Evolutionary conservation across 345 rosid genomes (phyloP), one percentile per base, ranked within the genome.

Genomic region (Erucastrum elatum): DNA sequence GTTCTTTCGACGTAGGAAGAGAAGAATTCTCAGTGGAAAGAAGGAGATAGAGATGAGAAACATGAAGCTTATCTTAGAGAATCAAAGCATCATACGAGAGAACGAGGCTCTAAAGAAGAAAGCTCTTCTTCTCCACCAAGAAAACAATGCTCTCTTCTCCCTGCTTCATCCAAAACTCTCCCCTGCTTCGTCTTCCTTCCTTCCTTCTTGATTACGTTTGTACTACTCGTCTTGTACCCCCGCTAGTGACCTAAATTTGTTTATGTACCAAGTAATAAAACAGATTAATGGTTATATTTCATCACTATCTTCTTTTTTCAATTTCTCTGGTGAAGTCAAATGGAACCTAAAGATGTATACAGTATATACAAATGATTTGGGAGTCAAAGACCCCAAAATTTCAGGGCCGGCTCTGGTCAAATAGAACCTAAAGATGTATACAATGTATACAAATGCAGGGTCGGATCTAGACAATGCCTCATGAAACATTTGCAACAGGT

Each of bases 61-160:
- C 86, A 30, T 82, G 85, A 86, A 70, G 72, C 87, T 94, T 31
- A 84, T 84, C 75, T 29, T 83, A 84, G 71, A 88, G 87, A 94
- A 94, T 74, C 86, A 83, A 71, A 85, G 81, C 77, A 88, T 94
- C 77, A 84, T 85, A 27, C 80, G 80, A 75, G 90, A 87, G 82
- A 94, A 91, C 25, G 87, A 94, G 82, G 87, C 80, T 84, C 74
- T 94, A 74, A 85, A 87, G 78, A 84, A 79, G 77, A 86, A 80
- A 81, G 94, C 91, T 16, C 66, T 79, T 67, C 85, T 87, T 73
- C 98, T 94, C n/a, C 84, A 74, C 49, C 85, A 84, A 67, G 98
- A 94, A 86, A 94, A 94, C 75, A 83, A 82, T 75, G 83, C 70
- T 51, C 81, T 94, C 62, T 68, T 87, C 4, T 64, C 80, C 74